These are phyloP conservation scores for Phaeosphaeriaceae sp. DNA, from an alignment of 2,329 filamentous ascomycete genomes.

Conservation along the genomic window DNA sequence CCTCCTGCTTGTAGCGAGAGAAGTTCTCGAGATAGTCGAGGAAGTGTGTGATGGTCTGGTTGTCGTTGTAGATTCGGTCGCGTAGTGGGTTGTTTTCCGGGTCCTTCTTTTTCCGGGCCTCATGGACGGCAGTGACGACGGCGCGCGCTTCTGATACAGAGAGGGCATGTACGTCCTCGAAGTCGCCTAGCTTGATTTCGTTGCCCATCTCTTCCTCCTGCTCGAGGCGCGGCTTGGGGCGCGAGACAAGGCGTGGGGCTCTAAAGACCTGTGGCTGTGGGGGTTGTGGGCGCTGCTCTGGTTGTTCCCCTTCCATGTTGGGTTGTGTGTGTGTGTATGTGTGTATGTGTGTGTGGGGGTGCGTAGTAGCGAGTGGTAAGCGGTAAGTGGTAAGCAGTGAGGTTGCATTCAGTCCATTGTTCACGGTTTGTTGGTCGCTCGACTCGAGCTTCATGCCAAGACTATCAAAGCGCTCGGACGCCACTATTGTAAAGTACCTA, in stretches of 20 bases:
- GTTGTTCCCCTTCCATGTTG: constrained; percentile 43
- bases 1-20: constrained; percentile 92
- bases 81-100: constrained; percentile 69
- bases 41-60: constrained; percentile 78
- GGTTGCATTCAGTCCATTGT: not conserved
- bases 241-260: constrained; percentile 44
- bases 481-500: too few relatives aligned
- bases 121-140: constrained; percentile 87
- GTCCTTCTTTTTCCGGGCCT: constrained; percentile 77
- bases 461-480: not conserved
- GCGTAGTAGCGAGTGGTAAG: not conserved
- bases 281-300: constrained; percentile 16
- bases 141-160: constrained; percentile 91
- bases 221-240: constrained; percentile 68
- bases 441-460: constrained; percentile 2
- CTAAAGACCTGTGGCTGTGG: constrained; percentile 34
- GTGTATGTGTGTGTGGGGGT: not conserved
- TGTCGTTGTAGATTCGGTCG: constrained; percentile 73
- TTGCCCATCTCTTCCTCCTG: constrained; percentile 86
- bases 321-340: not conserved
- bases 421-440: not conserved
- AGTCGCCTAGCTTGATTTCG: constrained; percentile 87
- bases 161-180: constrained; percentile 87
- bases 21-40: constrained; percentile 94
- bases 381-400: not conserved